phyloP scores from a whole-genome alignment of 768 basidiomycete genomes.

The Rhodotorula diobovata region DNA sequence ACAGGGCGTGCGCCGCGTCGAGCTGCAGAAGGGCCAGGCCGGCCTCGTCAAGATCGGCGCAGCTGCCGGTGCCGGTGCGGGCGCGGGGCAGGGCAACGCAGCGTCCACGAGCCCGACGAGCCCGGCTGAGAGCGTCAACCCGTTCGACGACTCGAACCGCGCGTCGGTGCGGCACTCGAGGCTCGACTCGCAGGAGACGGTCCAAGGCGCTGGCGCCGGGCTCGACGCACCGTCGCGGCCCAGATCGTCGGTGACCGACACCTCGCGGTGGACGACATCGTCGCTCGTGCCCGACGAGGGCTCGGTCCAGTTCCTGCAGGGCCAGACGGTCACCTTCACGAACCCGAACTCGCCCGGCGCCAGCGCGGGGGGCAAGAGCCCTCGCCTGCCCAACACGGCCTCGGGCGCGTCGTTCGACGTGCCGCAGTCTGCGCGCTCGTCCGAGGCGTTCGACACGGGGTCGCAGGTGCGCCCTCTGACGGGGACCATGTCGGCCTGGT shows the following conservation, averaged over 20 bases:
- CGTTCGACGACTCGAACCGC: constrained; percentile 29
- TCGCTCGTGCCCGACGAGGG: constrained; percentile 8
- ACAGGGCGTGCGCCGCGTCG: constrained; percentile 30
- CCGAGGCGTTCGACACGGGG: constrained; percentile 17
- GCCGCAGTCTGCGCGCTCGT: constrained; percentile 24
- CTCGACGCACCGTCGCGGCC: background rate
- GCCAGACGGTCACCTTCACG: constrained; percentile 32
- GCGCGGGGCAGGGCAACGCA: background rate
- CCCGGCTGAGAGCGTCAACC: constrained; percentile 7
- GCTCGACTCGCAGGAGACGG: background rate
- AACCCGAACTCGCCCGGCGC: constrained; percentile 22
- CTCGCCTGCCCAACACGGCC: background rate
- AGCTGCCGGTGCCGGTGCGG: too few species aligned
- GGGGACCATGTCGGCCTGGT: background rate
- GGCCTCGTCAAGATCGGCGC: constrained; percentile 20
- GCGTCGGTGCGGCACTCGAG: background rate
- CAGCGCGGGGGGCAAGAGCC: background rate
- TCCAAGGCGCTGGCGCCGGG: background rate
- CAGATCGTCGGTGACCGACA: constrained; percentile 1
- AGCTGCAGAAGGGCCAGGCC: constrained; percentile 31
- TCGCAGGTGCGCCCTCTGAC: constrained; percentile 2
- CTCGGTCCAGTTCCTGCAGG: constrained; percentile 29
- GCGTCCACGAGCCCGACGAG: background rate
- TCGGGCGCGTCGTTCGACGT: constrained; percentile 16
- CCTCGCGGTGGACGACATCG: constrained; percentile 31